Evolutionary conservation across 768 basidiomycete species (phyloP), one percentile per base, ranked within the genome.

Genomic region (Tylopilus balloui): DNA sequence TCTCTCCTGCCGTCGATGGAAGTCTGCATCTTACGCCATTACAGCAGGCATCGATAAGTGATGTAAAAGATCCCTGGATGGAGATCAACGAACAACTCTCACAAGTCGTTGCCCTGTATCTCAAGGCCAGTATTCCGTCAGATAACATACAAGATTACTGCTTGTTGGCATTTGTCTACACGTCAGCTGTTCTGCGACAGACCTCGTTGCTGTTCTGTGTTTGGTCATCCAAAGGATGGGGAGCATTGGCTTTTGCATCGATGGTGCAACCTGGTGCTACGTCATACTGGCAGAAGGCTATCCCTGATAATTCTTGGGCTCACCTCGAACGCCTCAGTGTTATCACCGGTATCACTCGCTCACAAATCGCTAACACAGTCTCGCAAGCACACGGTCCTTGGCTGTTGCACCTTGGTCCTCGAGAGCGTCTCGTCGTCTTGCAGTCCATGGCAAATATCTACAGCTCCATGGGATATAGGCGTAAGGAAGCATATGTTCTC

Each of bases 151-250:
- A 77, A 47, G 78, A 81, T 47, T 78, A 78, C 57, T 77, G 78
- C n/a, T 73, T 81, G 50, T 74, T 84, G 23, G 73, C 87, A 2
- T 81, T 84, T 59, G 71, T 92, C 24, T 88, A 87, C 64, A 74
- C 58, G 75, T 75, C 65, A 68, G 80, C 69, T 40, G 78, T 90
- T 42, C 72, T 93, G 10, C 80, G 90, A 34, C 88, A 88, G 61
- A 71, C 85, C 6, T 77, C 80, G 2, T 74, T 94, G 42, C 72
- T 92, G 14, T 87, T 89, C 60, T 77, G 87, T 19, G 71, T 91
- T 9, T 88, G 88, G 87, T 82, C 86, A 38, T 79, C 85, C n/a
- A 88, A 89, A 64, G 92, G 92, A 20, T 92, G 91, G 85, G 88
- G 89, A 3, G 79, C 83, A 0, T 72, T 87, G 25, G 84, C 89